Evolutionary conservation across 257 asterid species (phyloP).

Genomic region (Solanum corneliomulleri): DNA sequence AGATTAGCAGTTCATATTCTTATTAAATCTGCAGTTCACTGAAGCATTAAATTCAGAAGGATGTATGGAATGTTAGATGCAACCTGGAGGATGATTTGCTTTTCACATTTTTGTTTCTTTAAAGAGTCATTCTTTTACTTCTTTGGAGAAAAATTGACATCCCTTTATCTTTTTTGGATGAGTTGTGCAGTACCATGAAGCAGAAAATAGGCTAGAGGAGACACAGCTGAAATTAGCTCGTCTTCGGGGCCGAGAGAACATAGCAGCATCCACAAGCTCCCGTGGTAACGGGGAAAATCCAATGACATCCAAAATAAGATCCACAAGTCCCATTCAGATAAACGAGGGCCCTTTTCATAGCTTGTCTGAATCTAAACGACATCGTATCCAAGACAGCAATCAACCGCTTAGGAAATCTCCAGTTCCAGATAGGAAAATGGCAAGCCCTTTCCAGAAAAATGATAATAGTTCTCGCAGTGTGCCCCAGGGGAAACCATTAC

Average conservation of each 20-base stretch:
- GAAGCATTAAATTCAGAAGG: not conserved
- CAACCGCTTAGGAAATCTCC: constrained; percentile 2
- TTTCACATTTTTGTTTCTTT: not conserved
- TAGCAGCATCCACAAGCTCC: constrained; percentile 1
- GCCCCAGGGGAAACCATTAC: constrained; percentile 17
- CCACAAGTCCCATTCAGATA: constrained; percentile 9
- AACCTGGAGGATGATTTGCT: not conserved
- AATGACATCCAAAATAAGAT: constrained; percentile 11
- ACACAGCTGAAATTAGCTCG: constrained; percentile 26
- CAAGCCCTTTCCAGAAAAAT: constrained; percentile 1
- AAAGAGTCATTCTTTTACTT: not conserved
- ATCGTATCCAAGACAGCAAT: not conserved
- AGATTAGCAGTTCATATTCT: not conserved
- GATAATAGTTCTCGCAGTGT: constrained; percentile 8
- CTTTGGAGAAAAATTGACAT: not conserved
- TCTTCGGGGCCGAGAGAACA: constrained; percentile 11
- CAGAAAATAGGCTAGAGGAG: constrained; percentile 22
- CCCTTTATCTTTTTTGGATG: not conserved
- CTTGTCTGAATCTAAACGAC: constrained; percentile 8
- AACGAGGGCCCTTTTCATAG: constrained; percentile 7
- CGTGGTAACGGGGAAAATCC: not conserved
- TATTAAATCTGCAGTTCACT: not conserved
- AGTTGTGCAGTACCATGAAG: constrained; percentile 23
- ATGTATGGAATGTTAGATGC: not conserved
- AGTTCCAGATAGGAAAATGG: constrained; percentile 3